These are phyloP conservation scores for Apiotrichum gamsii DNA, from an alignment of 1,284 basidiomycete species.

Conservation along the genomic window DNA sequence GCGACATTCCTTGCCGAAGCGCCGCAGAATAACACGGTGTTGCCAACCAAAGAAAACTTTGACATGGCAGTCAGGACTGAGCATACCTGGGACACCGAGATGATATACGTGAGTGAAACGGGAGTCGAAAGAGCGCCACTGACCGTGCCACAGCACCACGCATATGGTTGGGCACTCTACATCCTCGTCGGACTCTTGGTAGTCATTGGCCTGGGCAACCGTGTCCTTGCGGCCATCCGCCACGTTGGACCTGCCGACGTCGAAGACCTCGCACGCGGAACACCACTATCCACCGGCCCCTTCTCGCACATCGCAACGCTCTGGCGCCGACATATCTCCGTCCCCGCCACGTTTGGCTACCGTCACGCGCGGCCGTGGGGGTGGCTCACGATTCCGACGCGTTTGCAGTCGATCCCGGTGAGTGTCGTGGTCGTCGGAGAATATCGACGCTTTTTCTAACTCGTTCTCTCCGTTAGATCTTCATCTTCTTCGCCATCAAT, in stretches of 20 bases:
- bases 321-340: conserved; percentile 18
- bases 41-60: conserved; percentile 1
- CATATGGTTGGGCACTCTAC: conserved; percentile 24
- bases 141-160: conserved; percentile 18
- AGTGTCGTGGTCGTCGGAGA: too few species aligned
- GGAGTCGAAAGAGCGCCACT: neutral
- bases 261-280: neutral
- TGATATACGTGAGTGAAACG: conserved; percentile 10
- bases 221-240: neutral
- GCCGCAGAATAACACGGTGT: too few species aligned
- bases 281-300: neutral
- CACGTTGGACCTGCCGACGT: neutral
- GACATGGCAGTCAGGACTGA: neutral
- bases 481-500: conserved; percentile 21
- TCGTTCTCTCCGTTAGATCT: too few species aligned
- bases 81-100: conserved; percentile 11
- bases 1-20: too few species aligned
- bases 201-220: conserved; percentile 17
- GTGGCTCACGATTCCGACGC: conserved; percentile 20
- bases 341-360: conserved; percentile 20
- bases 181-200: conserved; percentile 16
- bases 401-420: conserved; percentile 23
- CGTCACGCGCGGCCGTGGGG: conserved; percentile 21
- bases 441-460: too few species aligned
- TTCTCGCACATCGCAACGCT: conserved; percentile 3